Evolutionary conservation across 208 protist genomes (phyloP).

Genomic region (Endotrypanum monterogeii): DNA sequence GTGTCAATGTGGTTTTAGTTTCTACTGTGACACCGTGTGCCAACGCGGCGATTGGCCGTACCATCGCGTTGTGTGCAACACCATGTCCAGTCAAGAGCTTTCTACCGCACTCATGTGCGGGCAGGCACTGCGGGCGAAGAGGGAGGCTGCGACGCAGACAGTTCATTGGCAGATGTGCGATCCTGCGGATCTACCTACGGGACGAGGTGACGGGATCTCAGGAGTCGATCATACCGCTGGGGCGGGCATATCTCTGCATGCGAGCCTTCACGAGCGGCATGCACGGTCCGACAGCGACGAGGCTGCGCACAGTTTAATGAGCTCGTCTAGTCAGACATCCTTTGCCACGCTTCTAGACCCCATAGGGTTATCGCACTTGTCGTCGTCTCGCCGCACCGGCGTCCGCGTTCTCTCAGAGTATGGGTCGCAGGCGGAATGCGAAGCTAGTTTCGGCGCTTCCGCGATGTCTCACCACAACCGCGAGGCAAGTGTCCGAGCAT

Average conservation of each 20-base stretch:
- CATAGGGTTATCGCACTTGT: not conserved
- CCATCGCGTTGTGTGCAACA: conserved; percentile 29
- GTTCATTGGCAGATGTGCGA: conserved; percentile 22
- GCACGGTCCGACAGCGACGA: conserved; percentile 7
- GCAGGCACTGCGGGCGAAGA: conserved; percentile 8
- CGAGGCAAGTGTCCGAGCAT: not conserved
- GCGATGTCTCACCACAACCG: not conserved
- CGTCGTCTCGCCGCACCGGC: conserved; percentile 2
- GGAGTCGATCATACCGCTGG: conserved; percentile 4
- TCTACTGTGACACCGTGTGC: conserved; percentile 43
- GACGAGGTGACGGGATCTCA: not conserved
- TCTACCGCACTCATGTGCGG: conserved; percentile 12
- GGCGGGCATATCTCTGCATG: not conserved
- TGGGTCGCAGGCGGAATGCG: conserved; percentile 5
- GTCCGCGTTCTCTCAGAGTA: conserved; percentile 5
- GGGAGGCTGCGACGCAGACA: conserved; percentile 29
- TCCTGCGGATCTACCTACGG: not conserved
- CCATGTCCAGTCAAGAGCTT: not conserved
- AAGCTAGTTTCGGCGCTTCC: conserved; percentile 6
- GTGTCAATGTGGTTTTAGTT: conserved; percentile 41
- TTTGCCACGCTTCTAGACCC: not conserved
- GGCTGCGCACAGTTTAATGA: not conserved
- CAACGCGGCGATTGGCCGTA: conserved; percentile 50
- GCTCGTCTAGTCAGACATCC: not conserved
- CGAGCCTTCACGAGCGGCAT: conserved; percentile 8